Base-by-base conservation (phyloP, 371 early-diverging fungal species). In the Lichtheimia ramosa region DNA sequence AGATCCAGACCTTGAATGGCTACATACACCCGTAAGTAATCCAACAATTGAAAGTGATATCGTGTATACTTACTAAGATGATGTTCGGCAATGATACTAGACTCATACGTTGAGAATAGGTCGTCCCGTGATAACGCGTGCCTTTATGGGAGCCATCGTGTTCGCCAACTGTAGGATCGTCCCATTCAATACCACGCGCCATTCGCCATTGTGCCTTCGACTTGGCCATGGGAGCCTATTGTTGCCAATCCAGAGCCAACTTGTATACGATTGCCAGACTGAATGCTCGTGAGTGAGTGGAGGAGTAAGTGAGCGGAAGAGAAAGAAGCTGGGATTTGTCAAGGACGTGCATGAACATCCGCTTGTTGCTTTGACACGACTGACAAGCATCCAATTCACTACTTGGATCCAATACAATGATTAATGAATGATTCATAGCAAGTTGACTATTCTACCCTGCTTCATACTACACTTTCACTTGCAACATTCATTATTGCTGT, bases 141-240 rank as follows among this genome's bases (percentile, higher is more conserved):
- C 82, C 86, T 43, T 84, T 63, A 60, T 90, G 85, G 2, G 76
- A 70, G 5, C 94, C 96, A 49, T 85, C 77, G 70, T 95, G 94
- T 61, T 92, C 93, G 49, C 96, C 96, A n/a, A 92, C 79, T 3
- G 61, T 56, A 0, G 84, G 70, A 70, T 85, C 82, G 62, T 90
- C 90, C 94, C 96, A 95, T 71, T 94, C 93, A n/a, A 95, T 77
- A 14, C 94, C 94, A n/a, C n/a, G n/a, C 89, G 74, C 96, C 96
- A 95, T 34, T 72, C 70, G 12, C 92, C 88, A n/a, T 68, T 68
- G 88, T 75, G 0, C 72, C 72, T 3, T 71, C 68, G 0, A 92
- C 84, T 1, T 80, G 61, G 0, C 92, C 94, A 59, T 79, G 68
- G 61, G 79, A 93, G 13, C 87, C 84, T 5, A 94, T 68, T 0